Evolutionary conservation across 768 basidiomycete species (phyloP).

Genomic region (Imleria badia): DNA sequence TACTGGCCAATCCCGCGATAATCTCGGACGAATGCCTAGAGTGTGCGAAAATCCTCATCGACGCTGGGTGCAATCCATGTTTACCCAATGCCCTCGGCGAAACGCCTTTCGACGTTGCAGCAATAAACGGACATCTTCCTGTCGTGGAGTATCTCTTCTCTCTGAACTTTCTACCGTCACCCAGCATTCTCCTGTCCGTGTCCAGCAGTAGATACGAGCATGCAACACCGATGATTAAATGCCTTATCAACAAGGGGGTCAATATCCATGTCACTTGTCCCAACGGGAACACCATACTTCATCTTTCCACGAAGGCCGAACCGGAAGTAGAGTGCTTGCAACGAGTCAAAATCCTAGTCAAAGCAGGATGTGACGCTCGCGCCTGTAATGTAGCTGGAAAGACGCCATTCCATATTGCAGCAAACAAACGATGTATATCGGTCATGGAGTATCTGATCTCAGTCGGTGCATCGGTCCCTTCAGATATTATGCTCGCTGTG

Average conservation of each 20-base stretch:
- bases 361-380: not conserved
- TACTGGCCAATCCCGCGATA: not conserved
- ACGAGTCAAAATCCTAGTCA: not conserved
- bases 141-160: not conserved
- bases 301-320: not conserved
- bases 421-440: not conserved
- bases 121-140: not conserved
- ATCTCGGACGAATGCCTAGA: not conserved
- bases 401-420: not conserved
- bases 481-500: not conserved
- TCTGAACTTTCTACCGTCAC: no score
- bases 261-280: not conserved
- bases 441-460: constrained; percentile 4
- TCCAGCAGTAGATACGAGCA: no score
- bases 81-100: not conserved
- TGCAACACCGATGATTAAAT: not conserved
- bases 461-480: not conserved
- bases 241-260: constrained; percentile 3
- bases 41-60: not conserved
- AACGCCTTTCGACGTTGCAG: not conserved
- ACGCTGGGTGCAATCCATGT: not conserved
- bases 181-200: not conserved
- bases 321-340: not conserved
- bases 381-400: not conserved
- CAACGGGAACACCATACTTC: not conserved